Percentiles rank a stretch among this genome's conserved stretches.
phyloP scores from a whole-genome alignment of 768 basidiomycete genomes.

The Butyriboletus loyo region DNA sequence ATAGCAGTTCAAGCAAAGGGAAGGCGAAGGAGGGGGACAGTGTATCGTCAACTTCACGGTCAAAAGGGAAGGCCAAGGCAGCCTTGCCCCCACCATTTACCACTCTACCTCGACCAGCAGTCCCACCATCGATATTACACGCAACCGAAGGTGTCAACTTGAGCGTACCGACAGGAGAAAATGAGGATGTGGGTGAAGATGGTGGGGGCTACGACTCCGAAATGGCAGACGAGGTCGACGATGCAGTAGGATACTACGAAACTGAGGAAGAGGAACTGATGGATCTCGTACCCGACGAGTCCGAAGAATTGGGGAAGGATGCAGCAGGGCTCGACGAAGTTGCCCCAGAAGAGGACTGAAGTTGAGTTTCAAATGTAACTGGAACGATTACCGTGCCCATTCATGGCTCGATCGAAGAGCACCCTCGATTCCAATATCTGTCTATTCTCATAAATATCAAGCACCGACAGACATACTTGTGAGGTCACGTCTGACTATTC shows the following conservation, averaged over 20 bases:
- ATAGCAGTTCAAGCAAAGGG: conserved; percentile 26
- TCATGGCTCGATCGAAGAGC: background rate
- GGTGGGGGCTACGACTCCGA: conserved; percentile 25
- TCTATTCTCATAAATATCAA: background rate
- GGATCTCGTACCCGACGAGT: conserved; percentile 44
- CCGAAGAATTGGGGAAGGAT: conserved; percentile 42
- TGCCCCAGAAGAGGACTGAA: conserved; percentile 11
- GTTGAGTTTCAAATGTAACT: conserved; percentile 1
- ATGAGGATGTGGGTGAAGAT: conserved; percentile 33
- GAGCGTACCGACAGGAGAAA: conserved; percentile 23
- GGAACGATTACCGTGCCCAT: background rate
- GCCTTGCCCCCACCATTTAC: conserved; percentile 27
- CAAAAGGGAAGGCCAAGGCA: conserved; percentile 33
- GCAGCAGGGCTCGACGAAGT: conserved; percentile 35
- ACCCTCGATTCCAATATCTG: background rate
- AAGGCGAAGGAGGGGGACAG: conserved; percentile 33
- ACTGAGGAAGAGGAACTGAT: conserved; percentile 40
- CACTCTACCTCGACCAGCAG: conserved; percentile 26
- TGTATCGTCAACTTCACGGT: conserved; percentile 26
- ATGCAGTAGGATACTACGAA: conserved; percentile 29
- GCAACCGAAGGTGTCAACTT: conserved; percentile 25
- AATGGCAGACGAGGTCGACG: conserved; percentile 26
- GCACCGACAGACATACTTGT: background rate
- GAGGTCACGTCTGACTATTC: background rate
- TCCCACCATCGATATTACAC: conserved; percentile 29